Conservation (phyloP, 2,329 filamentous ascomycete genomes). For the Microsporum ferrugineum region DNA sequence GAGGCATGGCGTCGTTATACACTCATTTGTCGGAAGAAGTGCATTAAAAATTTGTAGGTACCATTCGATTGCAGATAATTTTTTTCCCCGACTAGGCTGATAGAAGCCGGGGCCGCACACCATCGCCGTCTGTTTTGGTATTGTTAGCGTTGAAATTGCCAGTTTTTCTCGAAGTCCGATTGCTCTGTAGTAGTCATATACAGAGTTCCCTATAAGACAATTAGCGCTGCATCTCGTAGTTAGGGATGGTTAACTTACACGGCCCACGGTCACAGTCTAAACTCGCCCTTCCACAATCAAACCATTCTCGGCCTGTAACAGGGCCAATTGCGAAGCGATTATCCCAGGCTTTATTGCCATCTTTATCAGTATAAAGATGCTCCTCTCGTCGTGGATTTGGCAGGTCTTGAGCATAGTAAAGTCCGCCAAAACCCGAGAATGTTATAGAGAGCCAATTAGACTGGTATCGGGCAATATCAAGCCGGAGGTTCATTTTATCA, state of each 20-base stretch:
- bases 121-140: slow-evolving; percentile 10
- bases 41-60: slow-evolving; percentile 5
- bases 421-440: slow-evolving; percentile 6
- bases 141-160: slow-evolving; percentile 1
- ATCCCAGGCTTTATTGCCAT: slow-evolving; percentile 3
- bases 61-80: neutral
- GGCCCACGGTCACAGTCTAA: slow-evolving; percentile 9
- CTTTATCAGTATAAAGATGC: neutral
- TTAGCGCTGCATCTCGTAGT: neutral
- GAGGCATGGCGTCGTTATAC: slow-evolving; percentile 11
- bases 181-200: slow-evolving; percentile 5
- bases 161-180: neutral
- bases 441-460: slow-evolving; percentile 4
- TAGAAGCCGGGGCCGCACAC: slow-evolving; percentile 9
- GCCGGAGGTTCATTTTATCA: slow-evolving; percentile 8
- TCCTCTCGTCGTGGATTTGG: neutral
- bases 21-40: neutral
- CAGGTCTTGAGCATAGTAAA: slow-evolving; percentile 9
- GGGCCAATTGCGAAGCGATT: slow-evolving; percentile 21
- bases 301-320: slow-evolving; percentile 20
- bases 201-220: slow-evolving; percentile 3
- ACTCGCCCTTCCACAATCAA: slow-evolving; percentile 13
- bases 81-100: slow-evolving; percentile 4
- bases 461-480: slow-evolving; percentile 5
- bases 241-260: slow-evolving; percentile 5